Evolutionary conservation across 345 rosid species (phyloP), one percentile per base, ranked within the genome.

Genomic region (Aurinia saxatilis): DNA sequence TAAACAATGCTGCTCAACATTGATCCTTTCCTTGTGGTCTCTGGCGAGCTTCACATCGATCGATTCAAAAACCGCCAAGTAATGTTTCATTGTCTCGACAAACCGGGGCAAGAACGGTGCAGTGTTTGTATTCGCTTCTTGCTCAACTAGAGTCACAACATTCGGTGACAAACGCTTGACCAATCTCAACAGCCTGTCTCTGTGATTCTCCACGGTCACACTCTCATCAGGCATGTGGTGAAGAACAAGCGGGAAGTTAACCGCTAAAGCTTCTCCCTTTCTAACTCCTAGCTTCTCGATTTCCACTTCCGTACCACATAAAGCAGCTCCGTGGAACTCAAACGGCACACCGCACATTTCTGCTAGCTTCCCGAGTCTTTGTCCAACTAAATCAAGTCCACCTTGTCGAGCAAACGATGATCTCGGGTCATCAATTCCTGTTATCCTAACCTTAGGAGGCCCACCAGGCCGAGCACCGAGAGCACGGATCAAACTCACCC

Each of bases 161-260:
- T 61, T 89, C 0, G 97, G 97, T 3, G 91, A 81, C 71, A 93
- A 60, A 77, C 84, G 78, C 72, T 80, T 93, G 1, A 57, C 87
- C 74, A 92, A 36, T 76, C 97, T 83, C 73, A 92, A 64, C 33
- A 92, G 55, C 60, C 90, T 80, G 60, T 92, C 99, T 50, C 99
- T 82, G 50, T 84, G 99, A 68, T 93, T 93, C 66, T 84, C 83
- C 2, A 77, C 76, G 37, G 87, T 82, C 46, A 93, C 97, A 33
- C 95, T 80, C 78, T 90, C 99, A 44, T 93, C 99, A 3, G 96
- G 96, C 83, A 93, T 73, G 81, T 93, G 99, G 70, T 89, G 99
- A 65, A 93, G 91, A 63, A 73, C 50, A 17, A 93, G 38, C 10
- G 95, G 83, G 67, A 93, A 90, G 75, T 93, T 93, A 47, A 84